Evolutionary conservation across 2,329 filamentous ascomycete species (phyloP).

Genomic region (Diplodia mutila): DNA sequence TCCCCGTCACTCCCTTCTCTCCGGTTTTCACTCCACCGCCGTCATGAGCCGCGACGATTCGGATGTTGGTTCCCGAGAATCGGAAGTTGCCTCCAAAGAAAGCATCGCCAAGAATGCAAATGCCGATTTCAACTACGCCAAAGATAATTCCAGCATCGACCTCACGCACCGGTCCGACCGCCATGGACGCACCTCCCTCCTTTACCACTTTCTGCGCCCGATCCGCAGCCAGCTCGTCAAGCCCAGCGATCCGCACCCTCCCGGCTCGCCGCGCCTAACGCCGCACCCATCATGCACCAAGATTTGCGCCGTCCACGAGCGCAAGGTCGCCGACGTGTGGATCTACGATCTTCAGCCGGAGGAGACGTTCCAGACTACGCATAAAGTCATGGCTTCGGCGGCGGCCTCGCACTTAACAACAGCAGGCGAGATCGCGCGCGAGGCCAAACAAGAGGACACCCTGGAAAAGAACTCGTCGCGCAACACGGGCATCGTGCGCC

Average conservation of each 20-base stretch:
- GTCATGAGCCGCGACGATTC: neutral
- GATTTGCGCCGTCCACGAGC: constrained; percentile 45
- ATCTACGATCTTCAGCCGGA: constrained; percentile 49
- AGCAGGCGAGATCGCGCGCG: constrained; percentile 15
- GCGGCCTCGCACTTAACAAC: constrained; percentile 4
- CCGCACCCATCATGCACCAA: constrained; percentile 40
- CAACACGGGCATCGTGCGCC: constrained; percentile 30
- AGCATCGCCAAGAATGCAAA: neutral
- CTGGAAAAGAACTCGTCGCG: constrained; percentile 18
- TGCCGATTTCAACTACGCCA: neutral
- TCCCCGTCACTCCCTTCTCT: neutral
- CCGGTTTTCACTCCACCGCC: neutral
- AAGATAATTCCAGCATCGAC: constrained; percentile 20
- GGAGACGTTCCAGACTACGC: constrained; percentile 18
- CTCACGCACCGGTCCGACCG: constrained; percentile 42
- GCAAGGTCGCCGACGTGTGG: constrained; percentile 48
- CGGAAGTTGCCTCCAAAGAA: neutral
- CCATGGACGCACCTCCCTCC: constrained; percentile 44
- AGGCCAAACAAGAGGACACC: neutral
- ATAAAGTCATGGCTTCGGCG: constrained; percentile 22
- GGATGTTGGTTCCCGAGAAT: neutral
- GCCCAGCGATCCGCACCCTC: constrained; percentile 36
- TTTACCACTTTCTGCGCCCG: constrained; percentile 44
- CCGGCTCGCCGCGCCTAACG: constrained; percentile 47
- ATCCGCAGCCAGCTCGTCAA: constrained; percentile 43